Base-by-base conservation (phyloP, 2,329 filamentous ascomycete genomes). In the Diplodia sapinea region DNA sequence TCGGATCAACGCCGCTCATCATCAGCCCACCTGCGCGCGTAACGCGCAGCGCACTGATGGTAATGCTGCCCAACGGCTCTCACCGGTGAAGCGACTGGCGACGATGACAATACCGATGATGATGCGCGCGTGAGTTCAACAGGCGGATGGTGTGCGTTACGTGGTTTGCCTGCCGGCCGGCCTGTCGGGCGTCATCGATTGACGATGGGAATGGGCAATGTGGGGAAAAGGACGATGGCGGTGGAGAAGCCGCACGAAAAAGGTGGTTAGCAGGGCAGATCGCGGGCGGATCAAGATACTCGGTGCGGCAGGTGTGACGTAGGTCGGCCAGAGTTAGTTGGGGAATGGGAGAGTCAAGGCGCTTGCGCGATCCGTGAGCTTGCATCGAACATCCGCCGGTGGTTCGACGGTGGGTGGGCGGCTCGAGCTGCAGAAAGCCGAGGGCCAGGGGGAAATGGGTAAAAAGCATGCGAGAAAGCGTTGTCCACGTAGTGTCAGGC, bases 251-350 rank as follows among this genome's bases (percentile, higher is more conserved):
- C 7, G 33, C 33, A n/a, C 56, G 15, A 59, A 43, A 59, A 13
- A 15, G 56, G 57, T 50, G 26, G 8, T 47, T 47, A 20, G 26
- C n/a, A 63, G 26, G 47, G 59, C 36, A 51, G 59, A 50, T 50
- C 47, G 47, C n/a, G 29, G 59, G 59, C 59, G 59, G 59, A 63
- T 63, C 59, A 63, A 63, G 47, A 51, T 63, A 63, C 59, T 63
- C 47, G 43, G 29, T 23, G 43, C 59, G 59, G 59, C 13, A 63
- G 43, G 59, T 51, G 59, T 63, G 59, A 63, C 59, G 59, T 63
- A 51, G 57, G 40, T n/a, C 40, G 40, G 26, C 29, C 40, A n/a
- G 33, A 49, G 40, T 38, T 29, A 63, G 43, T 36, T 47, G 43
- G 26, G 40, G 43, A 47, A 47, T 47, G 17, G 43, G n/a, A 62